phyloP scores from a whole-genome alignment of 2,329 filamentous ascomycete species.

The Colletotrichum caudatum region DNA sequence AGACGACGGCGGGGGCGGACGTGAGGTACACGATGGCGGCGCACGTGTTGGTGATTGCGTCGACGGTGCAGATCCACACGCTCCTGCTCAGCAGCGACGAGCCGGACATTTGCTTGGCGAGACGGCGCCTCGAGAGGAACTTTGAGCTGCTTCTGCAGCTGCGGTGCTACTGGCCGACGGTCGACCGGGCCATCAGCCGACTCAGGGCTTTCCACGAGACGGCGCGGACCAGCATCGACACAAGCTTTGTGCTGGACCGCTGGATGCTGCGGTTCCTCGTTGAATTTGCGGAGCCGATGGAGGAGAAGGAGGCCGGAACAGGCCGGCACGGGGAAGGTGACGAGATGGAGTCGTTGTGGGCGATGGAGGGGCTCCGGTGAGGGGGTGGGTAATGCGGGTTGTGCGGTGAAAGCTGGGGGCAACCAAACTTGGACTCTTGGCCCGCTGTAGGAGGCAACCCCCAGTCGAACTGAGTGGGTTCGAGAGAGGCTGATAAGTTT shows the following conservation, averaged over 20 bases:
- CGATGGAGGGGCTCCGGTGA: slow-evolving; percentile 35
- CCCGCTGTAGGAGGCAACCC: slow-evolving; percentile 9
- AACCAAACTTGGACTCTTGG: slow-evolving; percentile 34
- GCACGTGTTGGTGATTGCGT: slow-evolving; percentile 60
- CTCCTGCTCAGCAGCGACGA: slow-evolving; percentile 56
- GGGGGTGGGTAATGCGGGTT: slow-evolving; percentile 24
- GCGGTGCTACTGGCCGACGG: slow-evolving; percentile 55
- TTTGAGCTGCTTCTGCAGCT: slow-evolving; percentile 57
- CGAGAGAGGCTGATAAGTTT: neutral
- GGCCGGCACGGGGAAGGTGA: slow-evolving; percentile 38
- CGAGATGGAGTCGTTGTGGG: slow-evolving; percentile 43
- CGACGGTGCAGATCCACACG: slow-evolving; percentile 60
- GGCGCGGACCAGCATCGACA: slow-evolving; percentile 53
- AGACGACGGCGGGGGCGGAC: slow-evolving; percentile 52
- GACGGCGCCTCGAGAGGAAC: slow-evolving; percentile 55
- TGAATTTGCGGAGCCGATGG: slow-evolving; percentile 49
- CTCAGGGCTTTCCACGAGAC: slow-evolving; percentile 57
- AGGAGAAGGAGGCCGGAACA: slow-evolving; percentile 45
- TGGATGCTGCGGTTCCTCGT: slow-evolving; percentile 57
- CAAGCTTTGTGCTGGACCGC: slow-evolving; percentile 54
- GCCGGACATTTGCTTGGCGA: slow-evolving; percentile 50
- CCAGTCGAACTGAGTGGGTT: neutral
- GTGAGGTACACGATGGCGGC: slow-evolving; percentile 59
- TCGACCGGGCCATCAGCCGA: slow-evolving; percentile 53
- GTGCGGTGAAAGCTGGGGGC: slow-evolving; percentile 32